These are phyloP conservation scores for Penstemon eatonii DNA, from an alignment of 257 asterid genomes.

Conservation along the genomic window DNA sequence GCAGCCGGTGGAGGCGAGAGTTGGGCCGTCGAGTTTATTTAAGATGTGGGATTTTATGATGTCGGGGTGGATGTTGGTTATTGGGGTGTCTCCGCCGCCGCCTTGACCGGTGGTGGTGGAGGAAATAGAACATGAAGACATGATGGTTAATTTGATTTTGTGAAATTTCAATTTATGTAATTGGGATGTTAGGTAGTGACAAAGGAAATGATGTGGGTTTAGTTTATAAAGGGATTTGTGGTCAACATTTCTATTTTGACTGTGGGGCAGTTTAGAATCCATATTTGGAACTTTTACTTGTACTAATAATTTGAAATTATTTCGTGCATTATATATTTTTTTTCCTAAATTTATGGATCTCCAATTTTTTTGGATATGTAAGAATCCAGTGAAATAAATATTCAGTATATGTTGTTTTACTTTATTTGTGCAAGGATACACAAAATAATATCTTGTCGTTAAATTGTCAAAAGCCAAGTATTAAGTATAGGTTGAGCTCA, in stretches of 20 bases:
- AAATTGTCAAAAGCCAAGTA: too few species aligned
- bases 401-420: too few species aligned
- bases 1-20: slow-evolving; percentile 66
- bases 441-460: too few species aligned
- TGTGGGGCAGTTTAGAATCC: not conserved
- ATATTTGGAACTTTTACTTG: slow-evolving; percentile 4
- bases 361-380: too few species aligned
- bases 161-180: not conserved
- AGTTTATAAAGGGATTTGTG: not conserved
- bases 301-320: not conserved
- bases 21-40: slow-evolving; percentile 66
- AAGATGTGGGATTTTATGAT: slow-evolving; percentile 60
- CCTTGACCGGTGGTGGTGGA: slow-evolving; percentile 13
- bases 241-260: slow-evolving; percentile 2
- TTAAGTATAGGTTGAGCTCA: too few species aligned
- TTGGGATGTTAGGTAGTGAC: slow-evolving; percentile 1
- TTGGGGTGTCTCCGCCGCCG: slow-evolving; percentile 32
- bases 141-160: slow-evolving; percentile 9
- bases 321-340: too few species aligned
- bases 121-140: slow-evolving; percentile 26
- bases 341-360: too few species aligned
- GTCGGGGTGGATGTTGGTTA: slow-evolving; percentile 60
- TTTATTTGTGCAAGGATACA: too few species aligned
- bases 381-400: too few species aligned
- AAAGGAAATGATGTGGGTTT: slow-evolving; percentile 3